Percentiles rank a stretch among this genome's conserved stretches.
Evolutionary conservation across 1,284 basidiomycete genomes (phyloP).

Genomic region (Ustilago crameri): DNA sequence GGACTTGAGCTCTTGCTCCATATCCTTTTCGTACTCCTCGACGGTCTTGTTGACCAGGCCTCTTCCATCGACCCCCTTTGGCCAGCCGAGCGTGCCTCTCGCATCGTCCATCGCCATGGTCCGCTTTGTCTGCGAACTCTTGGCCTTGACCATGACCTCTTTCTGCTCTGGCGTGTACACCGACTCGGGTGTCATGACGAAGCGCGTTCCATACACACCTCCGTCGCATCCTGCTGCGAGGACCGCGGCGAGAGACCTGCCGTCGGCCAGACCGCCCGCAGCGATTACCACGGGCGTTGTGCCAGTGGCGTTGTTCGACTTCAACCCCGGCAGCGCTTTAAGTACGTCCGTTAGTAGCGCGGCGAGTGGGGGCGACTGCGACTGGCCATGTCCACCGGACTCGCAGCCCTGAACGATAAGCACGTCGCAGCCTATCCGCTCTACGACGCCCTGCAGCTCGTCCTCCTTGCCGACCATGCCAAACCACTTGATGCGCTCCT

Average conservation of each 20-base stretch:
- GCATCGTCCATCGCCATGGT: slow-evolving; percentile 65
- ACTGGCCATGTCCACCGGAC: slow-evolving; percentile 64
- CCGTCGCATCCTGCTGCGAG: slow-evolving; percentile 62
- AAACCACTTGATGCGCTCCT: slow-evolving; percentile 49
- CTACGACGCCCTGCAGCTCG: slow-evolving; percentile 49
- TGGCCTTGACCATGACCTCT: slow-evolving; percentile 45
- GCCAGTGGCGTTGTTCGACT: slow-evolving; percentile 24
- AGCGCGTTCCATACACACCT: slow-evolving; percentile 62
- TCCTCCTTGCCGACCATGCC: slow-evolving; percentile 54
- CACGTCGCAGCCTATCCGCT: slow-evolving; percentile 53
- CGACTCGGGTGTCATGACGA: slow-evolving; percentile 62
- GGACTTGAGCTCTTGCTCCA: slow-evolving; percentile 19
- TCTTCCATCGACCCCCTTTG: slow-evolving; percentile 60
- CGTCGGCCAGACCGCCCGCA: slow-evolving; percentile 61
- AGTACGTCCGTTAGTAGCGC: slow-evolving; percentile 39
- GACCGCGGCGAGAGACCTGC: slow-evolving; percentile 48
- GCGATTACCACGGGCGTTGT: slow-evolving; percentile 46
- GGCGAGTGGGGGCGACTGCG: slow-evolving; percentile 53
- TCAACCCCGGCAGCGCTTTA: slow-evolving; percentile 15
- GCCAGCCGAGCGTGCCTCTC: slow-evolving; percentile 63
- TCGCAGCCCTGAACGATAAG: slow-evolving; percentile 60
- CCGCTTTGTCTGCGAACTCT: slow-evolving; percentile 48
- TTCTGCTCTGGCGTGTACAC: slow-evolving; percentile 59
- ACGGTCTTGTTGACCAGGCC: slow-evolving; percentile 60
- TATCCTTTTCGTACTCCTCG: slow-evolving; percentile 53